phyloP scores from a whole-genome alignment of 2,329 filamentous ascomycete genomes.

The Coleophoma crateriformis region DNA sequence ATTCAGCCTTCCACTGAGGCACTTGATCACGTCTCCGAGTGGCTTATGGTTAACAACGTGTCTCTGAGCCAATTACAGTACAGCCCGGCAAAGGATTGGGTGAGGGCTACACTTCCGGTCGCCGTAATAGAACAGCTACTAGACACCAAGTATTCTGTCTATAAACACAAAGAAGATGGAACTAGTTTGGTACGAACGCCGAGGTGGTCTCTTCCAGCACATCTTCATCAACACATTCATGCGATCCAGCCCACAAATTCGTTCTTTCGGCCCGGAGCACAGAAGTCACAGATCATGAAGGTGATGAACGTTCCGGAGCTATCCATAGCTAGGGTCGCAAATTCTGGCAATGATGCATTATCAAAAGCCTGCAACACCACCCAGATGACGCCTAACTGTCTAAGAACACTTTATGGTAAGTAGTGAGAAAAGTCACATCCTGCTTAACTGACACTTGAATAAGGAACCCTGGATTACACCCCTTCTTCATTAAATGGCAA shows the following conservation, averaged over 20 bases:
- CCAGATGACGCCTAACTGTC: not conserved
- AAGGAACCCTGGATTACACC: not conserved
- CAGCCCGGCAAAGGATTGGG: constrained; percentile 51
- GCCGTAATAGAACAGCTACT: constrained; percentile 45
- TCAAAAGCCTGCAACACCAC: not conserved
- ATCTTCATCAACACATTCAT: constrained; percentile 53
- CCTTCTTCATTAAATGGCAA: not conserved
- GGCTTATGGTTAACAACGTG: constrained; percentile 44
- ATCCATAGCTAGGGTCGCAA: not conserved
- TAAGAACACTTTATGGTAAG: constrained; percentile 3
- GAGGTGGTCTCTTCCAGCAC: constrained; percentile 50
- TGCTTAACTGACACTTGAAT: not conserved
- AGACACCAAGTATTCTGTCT: constrained; percentile 45
- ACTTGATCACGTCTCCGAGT: constrained; percentile 45
- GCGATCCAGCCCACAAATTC: constrained; percentile 56
- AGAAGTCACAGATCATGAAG: not conserved
- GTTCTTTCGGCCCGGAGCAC: constrained; percentile 39
- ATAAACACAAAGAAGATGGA: constrained; percentile 45
- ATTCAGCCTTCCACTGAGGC: constrained; percentile 47
- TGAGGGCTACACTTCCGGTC: constrained; percentile 46
- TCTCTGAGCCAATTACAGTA: constrained; percentile 35
- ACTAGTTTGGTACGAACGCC: constrained; percentile 43
- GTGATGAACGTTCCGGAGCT: not conserved
- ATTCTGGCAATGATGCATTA: not conserved
- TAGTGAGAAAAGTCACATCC: not conserved